These are phyloP conservation scores for Entonaema liquescens DNA, from an alignment of 495 filamentous ascomycete species.

Conservation along the genomic window DNA sequence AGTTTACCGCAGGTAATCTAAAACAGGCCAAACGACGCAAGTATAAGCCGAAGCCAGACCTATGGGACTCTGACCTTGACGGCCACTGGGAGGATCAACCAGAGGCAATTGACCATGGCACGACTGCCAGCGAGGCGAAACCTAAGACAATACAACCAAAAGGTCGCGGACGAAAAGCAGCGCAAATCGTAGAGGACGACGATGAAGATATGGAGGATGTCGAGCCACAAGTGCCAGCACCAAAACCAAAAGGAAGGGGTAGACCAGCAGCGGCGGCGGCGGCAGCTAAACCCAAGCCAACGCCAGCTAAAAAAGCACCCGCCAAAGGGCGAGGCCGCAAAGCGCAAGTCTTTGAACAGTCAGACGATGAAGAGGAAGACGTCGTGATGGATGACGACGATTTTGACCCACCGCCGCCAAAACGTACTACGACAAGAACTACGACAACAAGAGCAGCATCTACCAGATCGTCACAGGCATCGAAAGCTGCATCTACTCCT, in stretches of 20 bases:
- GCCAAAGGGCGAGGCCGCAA: slow-evolving; percentile 40
- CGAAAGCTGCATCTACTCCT: slow-evolving; percentile 56
- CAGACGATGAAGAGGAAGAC: slow-evolving; percentile 70
- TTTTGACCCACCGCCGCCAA: slow-evolving; percentile 55
- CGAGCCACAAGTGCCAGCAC: slow-evolving; percentile 23
- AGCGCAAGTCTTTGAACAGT: slow-evolving; percentile 61
- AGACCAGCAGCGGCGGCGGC: slow-evolving; percentile 56
- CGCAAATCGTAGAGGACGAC: slow-evolving; percentile 47
- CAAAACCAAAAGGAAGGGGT: slow-evolving; percentile 43
- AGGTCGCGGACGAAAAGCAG: slow-evolving; percentile 42
- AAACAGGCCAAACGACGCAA: slow-evolving; percentile 64
- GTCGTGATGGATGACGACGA: slow-evolving; percentile 71
- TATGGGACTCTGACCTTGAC: slow-evolving; percentile 87
- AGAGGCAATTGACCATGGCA: slow-evolving; percentile 65
- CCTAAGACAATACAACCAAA: slow-evolving; percentile 45
- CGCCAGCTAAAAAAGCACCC: slow-evolving; percentile 49
- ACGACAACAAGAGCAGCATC: slow-evolving; percentile 45
- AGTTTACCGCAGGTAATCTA: slow-evolving; percentile 73
- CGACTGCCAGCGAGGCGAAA: slow-evolving; percentile 55
- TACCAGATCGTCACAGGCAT: slow-evolving; percentile 55
- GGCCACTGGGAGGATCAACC: slow-evolving; percentile 86
- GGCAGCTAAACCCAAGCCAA: slow-evolving; percentile 52
- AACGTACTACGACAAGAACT: slow-evolving; percentile 44
- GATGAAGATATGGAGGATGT: slow-evolving; percentile 52
- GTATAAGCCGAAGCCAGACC: slow-evolving; percentile 77